phyloP scores from a whole-genome alignment of 768 basidiomycete species.

The Lactarius trivialis region DNA sequence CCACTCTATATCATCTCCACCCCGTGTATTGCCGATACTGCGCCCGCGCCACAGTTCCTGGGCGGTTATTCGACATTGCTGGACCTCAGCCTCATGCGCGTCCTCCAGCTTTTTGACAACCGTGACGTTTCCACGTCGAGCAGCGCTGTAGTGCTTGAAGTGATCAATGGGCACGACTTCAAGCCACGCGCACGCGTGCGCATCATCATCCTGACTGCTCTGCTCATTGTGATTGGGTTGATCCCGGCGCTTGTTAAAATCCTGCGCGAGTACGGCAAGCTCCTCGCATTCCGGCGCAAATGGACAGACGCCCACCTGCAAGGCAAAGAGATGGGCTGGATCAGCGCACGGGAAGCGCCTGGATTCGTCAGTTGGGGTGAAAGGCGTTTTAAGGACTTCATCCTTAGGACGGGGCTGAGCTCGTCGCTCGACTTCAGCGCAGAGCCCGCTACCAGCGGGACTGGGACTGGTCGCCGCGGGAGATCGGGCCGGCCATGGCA shows the following conservation, averaged over 20 bases:
- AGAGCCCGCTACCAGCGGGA: conserved; percentile 23
- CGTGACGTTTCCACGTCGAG: conserved; percentile 31
- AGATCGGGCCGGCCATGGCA: not conserved
- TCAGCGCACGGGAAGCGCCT: conserved; percentile 54
- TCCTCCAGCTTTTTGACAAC: conserved; percentile 55
- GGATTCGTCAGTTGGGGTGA: conserved; percentile 72
- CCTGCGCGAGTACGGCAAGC: conserved; percentile 51
- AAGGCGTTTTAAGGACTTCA: conserved; percentile 60
- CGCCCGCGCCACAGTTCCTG: conserved; percentile 38
- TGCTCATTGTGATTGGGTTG: conserved; percentile 57
- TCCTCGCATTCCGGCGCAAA: conserved; percentile 47
- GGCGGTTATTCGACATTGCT: conserved; percentile 64
- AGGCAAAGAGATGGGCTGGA: conserved; percentile 70
- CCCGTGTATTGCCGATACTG: conserved; percentile 58
- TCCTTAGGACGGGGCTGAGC: conserved; percentile 61
- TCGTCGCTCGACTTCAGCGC: conserved; percentile 41
- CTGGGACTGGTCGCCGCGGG: conserved; percentile 2
- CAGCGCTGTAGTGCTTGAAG: conserved; percentile 33
- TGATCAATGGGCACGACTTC: conserved; percentile 32
- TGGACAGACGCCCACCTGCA: conserved; percentile 63
- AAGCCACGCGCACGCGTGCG: conserved; percentile 47
- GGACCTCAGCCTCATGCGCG: conserved; percentile 69
- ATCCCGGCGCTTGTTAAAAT: conserved; percentile 62
- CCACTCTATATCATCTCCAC: conserved; percentile 65
- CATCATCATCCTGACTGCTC: conserved; percentile 58